Percentiles rank a stretch among this genome's conserved stretches.
Evolutionary conservation across 306 rosid species (phyloP).

Genomic region (Citrullus amarus): DNA sequence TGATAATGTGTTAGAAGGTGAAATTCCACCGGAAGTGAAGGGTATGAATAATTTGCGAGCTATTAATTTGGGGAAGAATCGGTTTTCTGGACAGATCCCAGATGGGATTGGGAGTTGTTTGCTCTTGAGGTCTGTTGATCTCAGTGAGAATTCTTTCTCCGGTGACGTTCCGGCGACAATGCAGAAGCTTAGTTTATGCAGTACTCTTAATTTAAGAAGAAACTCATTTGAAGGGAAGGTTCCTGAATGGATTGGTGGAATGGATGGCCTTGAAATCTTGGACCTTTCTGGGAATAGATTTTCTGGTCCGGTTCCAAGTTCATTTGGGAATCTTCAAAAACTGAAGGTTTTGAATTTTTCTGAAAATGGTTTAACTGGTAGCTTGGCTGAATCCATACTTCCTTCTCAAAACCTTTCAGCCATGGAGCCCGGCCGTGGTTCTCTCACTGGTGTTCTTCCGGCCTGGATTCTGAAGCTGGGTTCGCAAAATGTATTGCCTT

Average conservation of each 20-base stretch:
- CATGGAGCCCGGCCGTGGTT: slow-evolving; percentile 63
- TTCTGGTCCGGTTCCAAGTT: slow-evolving; percentile 56
- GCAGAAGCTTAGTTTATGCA: slow-evolving; percentile 51
- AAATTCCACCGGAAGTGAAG: slow-evolving; percentile 39
- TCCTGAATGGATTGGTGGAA: slow-evolving; percentile 73
- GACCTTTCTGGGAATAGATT: slow-evolving; percentile 65
- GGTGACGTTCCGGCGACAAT: slow-evolving; percentile 58
- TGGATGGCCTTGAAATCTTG: slow-evolving; percentile 59
- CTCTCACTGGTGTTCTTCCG: slow-evolving; percentile 63
- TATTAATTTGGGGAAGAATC: slow-evolving; percentile 49
- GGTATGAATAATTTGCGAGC: slow-evolving; percentile 59
- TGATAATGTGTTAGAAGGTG: slow-evolving; percentile 59
- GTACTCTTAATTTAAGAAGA: slow-evolving; percentile 35
- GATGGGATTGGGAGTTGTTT: slow-evolving; percentile 74
- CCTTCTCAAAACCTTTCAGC: slow-evolving; percentile 43
- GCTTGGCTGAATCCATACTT: slow-evolving; percentile 52
- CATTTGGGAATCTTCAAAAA: slow-evolving; percentile 49
- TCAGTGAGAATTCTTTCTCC: slow-evolving; percentile 59
- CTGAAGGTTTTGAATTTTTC: slow-evolving; percentile 62
- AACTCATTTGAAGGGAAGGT: slow-evolving; percentile 62
- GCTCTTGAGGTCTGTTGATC: slow-evolving; percentile 79
- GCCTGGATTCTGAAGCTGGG: slow-evolving; percentile 59
- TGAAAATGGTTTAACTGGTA: slow-evolving; percentile 54
- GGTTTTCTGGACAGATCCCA: slow-evolving; percentile 56
- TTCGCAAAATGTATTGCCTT: slow-evolving; percentile 37